Evolutionary conservation across 108 stramenopile species (phyloP).

Genomic region (Poteriospumella lacustris): DNA sequence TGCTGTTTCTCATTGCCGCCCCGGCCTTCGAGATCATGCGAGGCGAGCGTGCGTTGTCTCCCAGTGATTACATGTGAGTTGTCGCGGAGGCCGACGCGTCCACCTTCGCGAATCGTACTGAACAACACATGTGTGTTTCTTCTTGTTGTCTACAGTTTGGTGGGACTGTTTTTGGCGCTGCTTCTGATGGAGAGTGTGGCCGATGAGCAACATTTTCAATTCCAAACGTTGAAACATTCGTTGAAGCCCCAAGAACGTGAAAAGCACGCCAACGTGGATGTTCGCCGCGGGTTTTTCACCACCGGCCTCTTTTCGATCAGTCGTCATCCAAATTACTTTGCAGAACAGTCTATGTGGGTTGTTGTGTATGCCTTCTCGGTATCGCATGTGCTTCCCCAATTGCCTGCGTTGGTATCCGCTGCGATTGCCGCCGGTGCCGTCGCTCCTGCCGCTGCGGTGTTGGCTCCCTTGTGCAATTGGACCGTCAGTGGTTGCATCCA

Average conservation of each 20-base stretch:
- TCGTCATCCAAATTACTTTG: slow-evolving; percentile 29
- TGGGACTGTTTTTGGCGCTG: background rate
- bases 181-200: background rate
- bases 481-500: slow-evolving; percentile 1
- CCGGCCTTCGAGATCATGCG: slow-evolving; percentile 4
- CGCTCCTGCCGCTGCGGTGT: background rate
- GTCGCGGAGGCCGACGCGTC: too few relatives aligned
- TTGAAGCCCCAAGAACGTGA: background rate
- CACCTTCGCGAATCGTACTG: too few relatives aligned
- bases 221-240: background rate
- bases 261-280: background rate
- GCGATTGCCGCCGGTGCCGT: too few relatives aligned
- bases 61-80: too few relatives aligned
- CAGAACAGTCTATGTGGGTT: slow-evolving; percentile 26
- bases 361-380: background rate
- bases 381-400: background rate
- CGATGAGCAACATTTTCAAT: background rate
- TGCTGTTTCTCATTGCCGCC: slow-evolving; percentile 1
- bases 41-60: too few relatives aligned
- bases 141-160: too few relatives aligned
- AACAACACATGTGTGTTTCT: too few relatives aligned
- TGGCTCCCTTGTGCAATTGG: background rate
- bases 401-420: too few relatives aligned
- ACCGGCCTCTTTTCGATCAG: background rate
- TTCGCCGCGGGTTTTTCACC: background rate